Evolutionary conservation across 495 filamentous ascomycete genomes (phyloP), one percentile per base, ranked within the genome.

Genomic region (Neurospora sp.): DNA sequence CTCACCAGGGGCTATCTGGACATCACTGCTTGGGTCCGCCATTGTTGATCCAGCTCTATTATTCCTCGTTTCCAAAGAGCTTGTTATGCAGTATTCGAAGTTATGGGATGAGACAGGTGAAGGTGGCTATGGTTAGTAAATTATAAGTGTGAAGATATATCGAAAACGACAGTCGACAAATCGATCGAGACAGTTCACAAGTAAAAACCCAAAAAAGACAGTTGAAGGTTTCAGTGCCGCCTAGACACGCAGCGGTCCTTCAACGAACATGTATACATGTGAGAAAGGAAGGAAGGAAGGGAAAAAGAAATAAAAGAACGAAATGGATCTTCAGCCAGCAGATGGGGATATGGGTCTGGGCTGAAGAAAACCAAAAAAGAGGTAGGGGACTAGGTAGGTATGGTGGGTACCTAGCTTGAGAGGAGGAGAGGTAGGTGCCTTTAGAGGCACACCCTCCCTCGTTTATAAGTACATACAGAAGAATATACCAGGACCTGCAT

Each of bases 1-100:
- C 40, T 83, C 83, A 16, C 72, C 75, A 18, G 72, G 65, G 2
- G 22, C 44, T 8, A 69, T n/a, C 37, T 65, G 53, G 12, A 18
- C 53, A 9, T 35, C 53, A 37, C 53, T 65, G 53, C 27, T 35
- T 35, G 53, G 44, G 10, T 42, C 40, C 61, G 65, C 42, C 48
- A 68, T 65, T 7, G 72, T 35, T 18, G 53, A 35, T 9, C 53
- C 14, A 31, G 53, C 5, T 61, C 6, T 65, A 35, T 65, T 18
- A 18, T 18, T 35, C 10, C 27, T 65, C 53, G 14, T 3, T 65
- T 18, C 2, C 6, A 35, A 31, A 18, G 7, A 65, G 22, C 12
- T 65, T 16, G 1, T 31, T 9, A 61, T 31, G 53, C 2, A 3
- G 53, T 65, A 1, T 18, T 37, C 27, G 2, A 65, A 65, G 6